Evolutionary conservation across 345 rosid species (phyloP).

Genomic region (Murraya koenigii): DNA sequence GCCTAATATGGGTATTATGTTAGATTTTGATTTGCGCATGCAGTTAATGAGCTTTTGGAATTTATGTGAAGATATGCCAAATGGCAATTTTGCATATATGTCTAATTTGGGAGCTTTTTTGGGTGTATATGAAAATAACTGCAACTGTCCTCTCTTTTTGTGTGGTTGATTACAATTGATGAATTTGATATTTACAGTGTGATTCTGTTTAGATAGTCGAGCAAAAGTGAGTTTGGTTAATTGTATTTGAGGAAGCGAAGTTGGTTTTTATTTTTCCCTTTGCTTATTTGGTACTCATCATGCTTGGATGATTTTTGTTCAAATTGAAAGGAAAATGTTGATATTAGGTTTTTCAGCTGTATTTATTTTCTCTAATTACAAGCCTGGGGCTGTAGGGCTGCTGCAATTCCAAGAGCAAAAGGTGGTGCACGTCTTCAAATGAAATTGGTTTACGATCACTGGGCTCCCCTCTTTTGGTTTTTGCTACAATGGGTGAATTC

Average conservation of each 20-base stretch:
- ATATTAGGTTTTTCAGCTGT: not conserved
- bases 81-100: not conserved
- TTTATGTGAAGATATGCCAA: not conserved
- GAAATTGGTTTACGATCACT: conserved; percentile 82
- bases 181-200: not conserved
- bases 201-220: not conserved
- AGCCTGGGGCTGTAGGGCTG: conserved; percentile 50
- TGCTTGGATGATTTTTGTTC: not conserved
- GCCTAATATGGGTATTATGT: conserved; percentile 1
- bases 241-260: not conserved
- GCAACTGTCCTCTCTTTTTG: not conserved
- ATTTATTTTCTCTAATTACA: conserved; percentile 1
- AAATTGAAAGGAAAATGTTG: not conserved
- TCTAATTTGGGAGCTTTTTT: not conserved
- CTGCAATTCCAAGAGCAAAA: conserved; percentile 81
- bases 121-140: not conserved
- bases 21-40: not conserved
- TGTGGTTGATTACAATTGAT: not conserved
- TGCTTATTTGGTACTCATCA: not conserved
- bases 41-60: conserved; percentile 1
- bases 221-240: not conserved
- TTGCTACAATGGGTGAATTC: conserved; percentile 81
- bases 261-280: not conserved
- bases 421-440: conserved; percentile 70
- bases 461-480: conserved; percentile 77